These are phyloP conservation scores for Alternaria angustiovoidea DNA, from an alignment of 2,329 filamentous ascomycete genomes.

Conservation along the genomic window DNA sequence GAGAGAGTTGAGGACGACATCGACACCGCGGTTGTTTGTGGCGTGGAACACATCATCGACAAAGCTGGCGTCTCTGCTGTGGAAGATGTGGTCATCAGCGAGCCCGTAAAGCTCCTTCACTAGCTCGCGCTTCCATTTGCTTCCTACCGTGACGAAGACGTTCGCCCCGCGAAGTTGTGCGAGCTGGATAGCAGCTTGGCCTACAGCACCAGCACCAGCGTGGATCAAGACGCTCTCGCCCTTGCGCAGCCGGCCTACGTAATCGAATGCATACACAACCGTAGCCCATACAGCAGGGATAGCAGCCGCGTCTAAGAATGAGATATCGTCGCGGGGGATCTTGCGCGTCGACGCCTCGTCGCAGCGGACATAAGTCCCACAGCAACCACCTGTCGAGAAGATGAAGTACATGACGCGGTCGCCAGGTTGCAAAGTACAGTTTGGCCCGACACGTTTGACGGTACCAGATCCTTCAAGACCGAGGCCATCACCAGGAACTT, in stretches of 20 bases:
- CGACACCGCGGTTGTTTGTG: constrained; percentile 42
- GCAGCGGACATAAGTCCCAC: constrained; percentile 15
- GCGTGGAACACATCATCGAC: constrained; percentile 26
- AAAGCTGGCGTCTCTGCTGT: constrained; percentile 39
- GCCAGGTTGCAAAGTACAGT: constrained; percentile 8
- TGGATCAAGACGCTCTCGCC: constrained; percentile 45
- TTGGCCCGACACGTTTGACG: constrained; percentile 17
- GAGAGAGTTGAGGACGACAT: constrained; percentile 47
- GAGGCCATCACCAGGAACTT: constrained; percentile 9
- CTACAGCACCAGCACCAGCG: constrained; percentile 30
- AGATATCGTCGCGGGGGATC: constrained; percentile 12
- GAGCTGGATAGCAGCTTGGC: constrained; percentile 34
- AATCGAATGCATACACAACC: constrained; percentile 30
- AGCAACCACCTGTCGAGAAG: constrained; percentile 14
- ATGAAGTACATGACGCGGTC: constrained; percentile 19
- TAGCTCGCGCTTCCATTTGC: constrained; percentile 15
- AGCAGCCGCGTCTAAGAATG: constrained; percentile 22
- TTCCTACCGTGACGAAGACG: constrained; percentile 29
- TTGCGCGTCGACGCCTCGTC: constrained; percentile 8
- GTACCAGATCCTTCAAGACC: constrained; percentile 25
- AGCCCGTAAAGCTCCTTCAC: constrained; percentile 30
- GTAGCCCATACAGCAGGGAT: constrained; percentile 22
- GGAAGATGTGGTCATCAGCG: constrained; percentile 45
- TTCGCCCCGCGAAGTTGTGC: constrained; percentile 25
- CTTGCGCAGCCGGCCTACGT: constrained; percentile 29